These are phyloP conservation scores for Colletotrichum endophyticum DNA, from an alignment of 2,329 filamentous ascomycete species.

Conservation along the genomic window DNA sequence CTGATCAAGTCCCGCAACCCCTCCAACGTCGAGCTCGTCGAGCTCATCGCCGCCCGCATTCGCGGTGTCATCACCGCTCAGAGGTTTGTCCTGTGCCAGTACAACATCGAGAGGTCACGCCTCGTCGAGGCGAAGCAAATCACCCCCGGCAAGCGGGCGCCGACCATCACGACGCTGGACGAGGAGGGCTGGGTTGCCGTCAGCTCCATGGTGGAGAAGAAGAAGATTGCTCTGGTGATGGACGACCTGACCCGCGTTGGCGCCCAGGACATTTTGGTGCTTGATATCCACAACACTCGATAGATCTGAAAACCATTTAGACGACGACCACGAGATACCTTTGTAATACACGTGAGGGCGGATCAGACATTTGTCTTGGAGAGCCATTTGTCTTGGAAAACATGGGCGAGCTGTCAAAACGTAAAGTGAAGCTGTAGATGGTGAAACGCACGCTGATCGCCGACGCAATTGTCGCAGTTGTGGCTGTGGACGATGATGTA, in stretches of 20 bases:
- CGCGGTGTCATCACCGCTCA: slow-evolving; percentile 94
- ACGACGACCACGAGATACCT: neutral
- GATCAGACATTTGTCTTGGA: neutral
- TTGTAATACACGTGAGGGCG: neutral
- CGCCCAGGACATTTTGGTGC: slow-evolving; percentile 83
- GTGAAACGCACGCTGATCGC: neutral
- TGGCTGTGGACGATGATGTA: neutral
- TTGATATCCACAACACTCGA: slow-evolving; percentile 83
- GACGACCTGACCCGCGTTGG: slow-evolving; percentile 79
- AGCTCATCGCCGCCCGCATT: slow-evolving; percentile 86
- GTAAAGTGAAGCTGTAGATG: neutral
- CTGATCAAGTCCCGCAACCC: slow-evolving; percentile 90
- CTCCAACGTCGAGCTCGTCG: slow-evolving; percentile 79
- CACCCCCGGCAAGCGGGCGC: slow-evolving; percentile 92
- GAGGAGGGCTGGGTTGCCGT: slow-evolving; percentile 94
- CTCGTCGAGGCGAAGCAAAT: slow-evolving; percentile 74
- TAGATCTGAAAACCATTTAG: slow-evolving; percentile 23
- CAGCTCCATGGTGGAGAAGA: slow-evolving; percentile 90
- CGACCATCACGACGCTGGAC: slow-evolving; percentile 89
- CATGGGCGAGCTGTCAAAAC: neutral
- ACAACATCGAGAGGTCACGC: slow-evolving; percentile 81
- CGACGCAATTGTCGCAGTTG: neutral
- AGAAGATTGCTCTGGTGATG: slow-evolving; percentile 84
- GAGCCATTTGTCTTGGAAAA: neutral
- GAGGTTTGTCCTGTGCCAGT: slow-evolving; percentile 92